Percentiles rank a stretch among this genome's conserved stretches.
These are phyloP conservation scores for Metschnikowia dekortorum DNA, from an alignment of 805 yeast genomes.

Conservation along the genomic window DNA sequence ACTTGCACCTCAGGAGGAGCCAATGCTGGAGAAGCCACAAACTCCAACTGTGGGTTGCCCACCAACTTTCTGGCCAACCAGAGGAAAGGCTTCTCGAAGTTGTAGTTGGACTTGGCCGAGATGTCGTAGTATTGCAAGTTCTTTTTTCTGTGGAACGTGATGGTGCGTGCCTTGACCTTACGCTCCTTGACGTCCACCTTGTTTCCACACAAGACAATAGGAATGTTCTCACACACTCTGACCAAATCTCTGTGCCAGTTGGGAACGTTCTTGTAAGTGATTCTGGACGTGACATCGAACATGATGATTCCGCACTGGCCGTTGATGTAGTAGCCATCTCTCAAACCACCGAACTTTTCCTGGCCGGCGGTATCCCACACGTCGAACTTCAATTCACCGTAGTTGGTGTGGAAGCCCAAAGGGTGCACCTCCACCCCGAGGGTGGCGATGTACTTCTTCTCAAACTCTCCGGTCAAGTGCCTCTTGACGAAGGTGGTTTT, in stretches of 20 bases:
- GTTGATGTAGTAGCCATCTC: constrained; percentile 99
- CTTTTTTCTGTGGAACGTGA: constrained; percentile 99
- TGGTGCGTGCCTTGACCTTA: constrained; percentile 99
- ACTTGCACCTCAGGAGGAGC: constrained; percentile 99
- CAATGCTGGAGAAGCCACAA: constrained; percentile 98
- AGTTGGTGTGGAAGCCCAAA: constrained; percentile 95
- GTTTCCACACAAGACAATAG: constrained; percentile 98
- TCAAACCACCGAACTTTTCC: constrained; percentile 98
- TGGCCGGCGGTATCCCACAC: constrained; percentile 99
- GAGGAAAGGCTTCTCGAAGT: constrained; percentile 99
- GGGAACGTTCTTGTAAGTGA: constrained; percentile 99
- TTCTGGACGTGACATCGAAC: constrained; percentile 99
- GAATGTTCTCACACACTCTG: constrained; percentile 99
- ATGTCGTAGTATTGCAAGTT: constrained; percentile 99
- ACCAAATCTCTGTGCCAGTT: constrained; percentile 99
- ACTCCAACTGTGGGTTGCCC: constrained; percentile 97
- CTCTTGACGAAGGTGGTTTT: constrained; percentile 99
- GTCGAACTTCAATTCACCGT: constrained; percentile 97
- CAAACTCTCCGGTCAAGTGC: constrained; percentile 99
- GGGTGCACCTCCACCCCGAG: constrained; percentile 99
- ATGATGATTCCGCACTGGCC: constrained; percentile 99
- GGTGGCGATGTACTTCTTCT: constrained; percentile 97
- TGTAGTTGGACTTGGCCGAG: constrained; percentile 98
- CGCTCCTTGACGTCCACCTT: constrained; percentile 99
- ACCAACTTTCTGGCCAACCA: constrained; percentile 99